Evolutionary conservation across 176 grass and related monocot genomes (phyloP).

Genomic region (Saccharum spontaneum): DNA sequence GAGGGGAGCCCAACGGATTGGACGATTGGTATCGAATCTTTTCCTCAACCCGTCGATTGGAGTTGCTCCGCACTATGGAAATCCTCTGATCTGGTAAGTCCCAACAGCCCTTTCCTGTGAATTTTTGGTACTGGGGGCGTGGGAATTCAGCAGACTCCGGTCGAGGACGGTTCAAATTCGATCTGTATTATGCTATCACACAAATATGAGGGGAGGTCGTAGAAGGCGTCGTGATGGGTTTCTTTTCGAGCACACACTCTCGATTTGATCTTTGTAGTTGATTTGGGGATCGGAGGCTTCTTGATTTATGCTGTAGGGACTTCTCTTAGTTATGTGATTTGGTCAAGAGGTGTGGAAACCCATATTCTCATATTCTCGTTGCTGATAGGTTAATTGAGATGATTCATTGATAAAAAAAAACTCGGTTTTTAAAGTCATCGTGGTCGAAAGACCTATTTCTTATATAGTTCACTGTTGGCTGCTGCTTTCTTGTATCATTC

Average conservation of each 20-base stretch:
- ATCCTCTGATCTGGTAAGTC: conserved; percentile 19
- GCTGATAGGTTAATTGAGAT: neutral
- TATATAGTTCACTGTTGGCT: neutral
- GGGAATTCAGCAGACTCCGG: neutral
- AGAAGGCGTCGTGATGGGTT: neutral
- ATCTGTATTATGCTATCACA: neutral
- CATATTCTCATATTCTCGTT: neutral
- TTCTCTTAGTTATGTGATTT: neutral
- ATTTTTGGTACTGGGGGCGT: neutral
- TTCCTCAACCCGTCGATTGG: neutral
- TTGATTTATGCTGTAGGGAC: neutral
- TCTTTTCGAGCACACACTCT: neutral
- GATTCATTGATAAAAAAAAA: neutral
- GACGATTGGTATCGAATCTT: neutral
- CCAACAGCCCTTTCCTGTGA: neutral
- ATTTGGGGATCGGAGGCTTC: neutral
- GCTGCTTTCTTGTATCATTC: neutral
- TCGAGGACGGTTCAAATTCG: neutral
- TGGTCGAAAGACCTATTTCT: neutral
- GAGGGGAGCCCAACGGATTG: neutral
- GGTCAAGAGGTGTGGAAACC: neutral
- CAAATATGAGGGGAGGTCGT: neutral
- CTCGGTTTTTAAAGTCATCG: neutral
- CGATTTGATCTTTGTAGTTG: neutral
- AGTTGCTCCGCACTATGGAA: neutral